These are phyloP conservation scores for Tetradesmus obliquus DNA, from an alignment of 139 green algal genomes.

Conservation along the genomic window DNA sequence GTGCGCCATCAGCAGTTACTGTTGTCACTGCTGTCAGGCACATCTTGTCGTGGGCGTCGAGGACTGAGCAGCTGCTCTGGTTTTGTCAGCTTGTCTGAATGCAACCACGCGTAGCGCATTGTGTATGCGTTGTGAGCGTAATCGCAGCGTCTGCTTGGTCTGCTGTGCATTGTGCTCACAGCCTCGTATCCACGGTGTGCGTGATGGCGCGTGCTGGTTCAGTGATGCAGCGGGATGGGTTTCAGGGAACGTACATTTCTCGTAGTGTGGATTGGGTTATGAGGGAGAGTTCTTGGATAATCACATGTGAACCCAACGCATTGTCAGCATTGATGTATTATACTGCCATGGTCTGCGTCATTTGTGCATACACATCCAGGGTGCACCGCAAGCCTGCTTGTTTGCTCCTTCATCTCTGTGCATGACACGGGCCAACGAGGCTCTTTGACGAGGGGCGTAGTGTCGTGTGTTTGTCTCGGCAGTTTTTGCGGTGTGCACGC, in stretches of 20 bases:
- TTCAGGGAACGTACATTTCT: not conserved
- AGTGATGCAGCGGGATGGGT: not conserved
- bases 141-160: not conserved
- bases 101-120: not conserved
- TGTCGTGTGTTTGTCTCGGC: not conserved
- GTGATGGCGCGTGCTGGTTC: not conserved
- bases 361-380: not conserved
- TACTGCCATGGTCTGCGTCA: not conserved
- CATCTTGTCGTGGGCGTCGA: no score
- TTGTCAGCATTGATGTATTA: not conserved
- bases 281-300: not conserved
- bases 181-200: not conserved
- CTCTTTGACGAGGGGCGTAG: not conserved
- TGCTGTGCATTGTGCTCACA: not conserved
- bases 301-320: not conserved
- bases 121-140: not conserved
- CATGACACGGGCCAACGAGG: not conserved
- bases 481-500: no score
- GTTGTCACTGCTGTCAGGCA: no score
- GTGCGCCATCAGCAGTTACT: no score
- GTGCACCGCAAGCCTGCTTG: not conserved
- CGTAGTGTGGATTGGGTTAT: not conserved
- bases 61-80: not conserved
- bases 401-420: not conserved
- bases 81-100: not conserved